Base-by-base conservation (phyloP, 2,329 filamentous ascomycete genomes). In the Blastomyces emzantsi region DNA sequence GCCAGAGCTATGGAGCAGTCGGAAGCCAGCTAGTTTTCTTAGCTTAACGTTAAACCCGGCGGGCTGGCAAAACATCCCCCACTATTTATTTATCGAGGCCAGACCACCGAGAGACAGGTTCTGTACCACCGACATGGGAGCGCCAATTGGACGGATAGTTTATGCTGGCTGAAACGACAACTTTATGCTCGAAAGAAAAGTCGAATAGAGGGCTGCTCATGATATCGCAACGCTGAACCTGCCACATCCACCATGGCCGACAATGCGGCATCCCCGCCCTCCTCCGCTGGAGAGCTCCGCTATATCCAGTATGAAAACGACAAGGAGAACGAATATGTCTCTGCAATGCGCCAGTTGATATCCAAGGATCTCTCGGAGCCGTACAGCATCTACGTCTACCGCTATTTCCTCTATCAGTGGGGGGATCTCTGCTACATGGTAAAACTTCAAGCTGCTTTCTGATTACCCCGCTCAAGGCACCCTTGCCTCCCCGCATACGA, bases 351-450 rank as follows among this genome's bases (percentile, higher is more conserved):
- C 63, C 87, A 92, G 64, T 80, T 99, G 73, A 99, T 99, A 72
- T 94, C 92, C 55, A 96, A 93, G 72, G 94, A 97, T 74, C 83
- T 99, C 60, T 97, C 93, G 69, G 94, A 99, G 76, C 94, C 94
- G 1, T 99, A 99, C 76, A 97, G 93, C 78, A 97, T 99, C 74
- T 99, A 99, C 79, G 94, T 99, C 64, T 99, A 97, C 76, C 87
- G 94, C 41, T 99, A 99, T 76, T 99, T 99, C 71, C 81, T 99
- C 22, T 96, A 95, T 73, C 92, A 97, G 83, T 99, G 94, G 94
- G 90, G 90, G 5, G 89, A 97, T 73, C 80, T 99, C n/a, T 99
- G 94, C 77, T 97, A 91, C 77, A 90, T 97, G 87, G 92, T 93
- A 78, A 49, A 69, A 39, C 7, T 52, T 54, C 17, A 19, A 43